Evolutionary conservation across 371 early-diverging fungal species (phyloP).

Genomic region (Coelomomyces lativittatus): DNA sequence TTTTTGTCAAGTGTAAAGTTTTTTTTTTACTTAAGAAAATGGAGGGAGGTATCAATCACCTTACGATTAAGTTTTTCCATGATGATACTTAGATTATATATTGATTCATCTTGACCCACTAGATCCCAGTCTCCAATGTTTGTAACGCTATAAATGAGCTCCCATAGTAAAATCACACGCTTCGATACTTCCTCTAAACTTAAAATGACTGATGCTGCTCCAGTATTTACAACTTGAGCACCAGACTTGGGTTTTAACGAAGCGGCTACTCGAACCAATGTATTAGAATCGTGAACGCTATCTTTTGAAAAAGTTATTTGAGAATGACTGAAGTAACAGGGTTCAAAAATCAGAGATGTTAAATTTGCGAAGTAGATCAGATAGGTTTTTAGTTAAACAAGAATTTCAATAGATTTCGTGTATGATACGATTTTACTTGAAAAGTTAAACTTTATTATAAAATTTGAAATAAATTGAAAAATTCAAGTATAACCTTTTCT

Average conservation of each 20-base stretch:
- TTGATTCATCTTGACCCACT: neutral
- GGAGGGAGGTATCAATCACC: neutral
- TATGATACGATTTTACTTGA: neutral
- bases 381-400: neutral
- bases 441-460: neutral
- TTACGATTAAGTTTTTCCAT: neutral
- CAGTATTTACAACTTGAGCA: neutral
- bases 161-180: neutral
- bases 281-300: neutral
- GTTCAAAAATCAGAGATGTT: neutral
- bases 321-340: neutral
- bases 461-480: neutral
- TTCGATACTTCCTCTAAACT: neutral
- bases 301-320: neutral
- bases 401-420: neutral
- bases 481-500: neutral
- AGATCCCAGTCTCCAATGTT: neutral
- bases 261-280: neutral
- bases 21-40: too few species aligned
- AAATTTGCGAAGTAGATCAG: neutral
- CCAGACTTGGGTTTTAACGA: neutral
- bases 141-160: neutral
- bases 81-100: neutral
- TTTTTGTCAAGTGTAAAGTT: too few species aligned
- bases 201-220: neutral